Conservation (phyloP, 164 flowering plant species). For the Paratinospora sagittata region DNA sequence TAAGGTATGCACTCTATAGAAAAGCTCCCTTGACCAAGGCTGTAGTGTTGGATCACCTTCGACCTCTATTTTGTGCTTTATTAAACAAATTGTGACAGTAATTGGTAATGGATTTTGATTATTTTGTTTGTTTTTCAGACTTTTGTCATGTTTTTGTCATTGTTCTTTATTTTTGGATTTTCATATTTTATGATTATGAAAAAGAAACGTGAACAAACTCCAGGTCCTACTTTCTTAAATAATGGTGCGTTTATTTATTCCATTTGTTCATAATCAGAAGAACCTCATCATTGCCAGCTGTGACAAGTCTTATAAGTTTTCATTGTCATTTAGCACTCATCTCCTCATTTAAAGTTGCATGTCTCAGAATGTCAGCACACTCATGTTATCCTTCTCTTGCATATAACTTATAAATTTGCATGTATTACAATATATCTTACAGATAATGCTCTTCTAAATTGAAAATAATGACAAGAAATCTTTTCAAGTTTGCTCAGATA, state of each 20-base stretch:
- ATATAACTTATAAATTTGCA: neutral
- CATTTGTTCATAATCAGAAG: neutral
- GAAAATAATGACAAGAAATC: neutral
- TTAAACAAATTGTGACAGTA: neutral
- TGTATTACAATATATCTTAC: neutral
- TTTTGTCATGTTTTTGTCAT: neutral
- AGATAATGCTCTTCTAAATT: neutral
- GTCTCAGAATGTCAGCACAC: neutral
- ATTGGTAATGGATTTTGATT: neutral
- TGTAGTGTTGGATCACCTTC: neutral
- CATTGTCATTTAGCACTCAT: neutral
- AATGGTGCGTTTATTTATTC: neutral
- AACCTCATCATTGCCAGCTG: neutral
- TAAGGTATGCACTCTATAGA: conserved; percentile 43
- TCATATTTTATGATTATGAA: neutral
- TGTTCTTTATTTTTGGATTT: neutral
- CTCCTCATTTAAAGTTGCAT: neutral
- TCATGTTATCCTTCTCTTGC: neutral
- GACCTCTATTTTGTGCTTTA: neutral
- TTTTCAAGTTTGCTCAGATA: neutral
- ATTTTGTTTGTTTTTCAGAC: too few species aligned
- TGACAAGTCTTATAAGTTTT: neutral
- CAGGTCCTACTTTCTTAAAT: neutral
- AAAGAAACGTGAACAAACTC: neutral
- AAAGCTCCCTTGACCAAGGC: neutral